phyloP scores from a whole-genome alignment of 176 grass and related monocot species.

The Zea luxurians region DNA sequence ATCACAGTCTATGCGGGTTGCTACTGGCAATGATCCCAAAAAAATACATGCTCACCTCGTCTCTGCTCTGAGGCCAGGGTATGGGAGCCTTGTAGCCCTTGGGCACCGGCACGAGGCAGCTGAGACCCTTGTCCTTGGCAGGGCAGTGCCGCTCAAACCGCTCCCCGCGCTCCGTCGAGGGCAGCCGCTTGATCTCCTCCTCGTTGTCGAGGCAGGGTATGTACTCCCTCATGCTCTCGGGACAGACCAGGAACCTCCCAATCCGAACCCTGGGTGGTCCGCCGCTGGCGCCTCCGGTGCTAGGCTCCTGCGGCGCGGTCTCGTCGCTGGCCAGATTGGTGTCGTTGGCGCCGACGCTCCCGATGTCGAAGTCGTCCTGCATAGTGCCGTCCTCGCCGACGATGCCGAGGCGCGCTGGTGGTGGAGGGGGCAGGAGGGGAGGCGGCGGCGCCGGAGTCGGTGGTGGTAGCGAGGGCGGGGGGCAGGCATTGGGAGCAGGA shows the following conservation, averaged over 20 bases:
- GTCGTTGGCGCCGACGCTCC: slow-evolving; percentile 29
- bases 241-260: slow-evolving; percentile 60
- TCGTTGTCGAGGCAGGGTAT: slow-evolving; percentile 92
- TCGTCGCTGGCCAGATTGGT: slow-evolving; percentile 52
- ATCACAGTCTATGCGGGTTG: not conserved
- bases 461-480: slow-evolving; percentile 16
- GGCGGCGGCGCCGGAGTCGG: slow-evolving; percentile 29
- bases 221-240: slow-evolving; percentile 74
- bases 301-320: slow-evolving; percentile 13
- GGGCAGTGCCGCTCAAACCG: slow-evolving; percentile 90
- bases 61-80: slow-evolving; percentile 86
- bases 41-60: slow-evolving; percentile 60
- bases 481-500: slow-evolving; percentile 39
- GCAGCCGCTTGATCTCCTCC: slow-evolving; percentile 68
- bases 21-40: slow-evolving; percentile 22
- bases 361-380: slow-evolving; percentile 73
- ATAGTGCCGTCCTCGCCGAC: slow-evolving; percentile 68
- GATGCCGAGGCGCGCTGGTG: slow-evolving; percentile 56
- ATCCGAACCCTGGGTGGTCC: slow-evolving; percentile 20
- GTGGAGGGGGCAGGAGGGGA: slow-evolving; percentile 27
- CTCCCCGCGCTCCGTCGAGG: slow-evolving; percentile 64
- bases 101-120: slow-evolving; percentile 70
- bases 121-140: slow-evolving; percentile 56
- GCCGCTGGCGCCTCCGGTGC: not conserved
- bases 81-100: slow-evolving; percentile 78